These are phyloP conservation scores for Lavandula angustifolia DNA, from an alignment of 257 asterid genomes.

Conservation along the genomic window DNA sequence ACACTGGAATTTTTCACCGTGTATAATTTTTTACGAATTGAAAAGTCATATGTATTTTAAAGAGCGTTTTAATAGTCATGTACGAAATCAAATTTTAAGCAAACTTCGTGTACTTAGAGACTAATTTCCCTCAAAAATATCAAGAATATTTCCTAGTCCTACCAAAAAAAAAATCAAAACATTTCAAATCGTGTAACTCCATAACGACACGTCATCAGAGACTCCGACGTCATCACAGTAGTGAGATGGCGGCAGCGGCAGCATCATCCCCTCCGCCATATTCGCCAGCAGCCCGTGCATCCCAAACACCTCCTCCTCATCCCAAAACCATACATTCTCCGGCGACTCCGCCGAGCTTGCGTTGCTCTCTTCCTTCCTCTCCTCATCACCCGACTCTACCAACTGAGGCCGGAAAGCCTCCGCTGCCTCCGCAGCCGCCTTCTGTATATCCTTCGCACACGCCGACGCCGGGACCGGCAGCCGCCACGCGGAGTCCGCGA, in stretches of 20 bases:
- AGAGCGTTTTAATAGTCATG: too few species aligned
- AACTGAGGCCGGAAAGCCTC: constrained; percentile 44
- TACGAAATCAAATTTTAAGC: too few species aligned
- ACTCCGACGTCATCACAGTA: constrained; percentile 33
- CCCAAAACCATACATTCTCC: constrained; percentile 39
- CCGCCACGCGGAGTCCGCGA: constrained; percentile 67
- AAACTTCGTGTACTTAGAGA: too few species aligned
- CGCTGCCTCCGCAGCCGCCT: constrained; percentile 60
- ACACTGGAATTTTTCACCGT: too few species aligned
- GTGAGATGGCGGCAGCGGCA: constrained; percentile 44
- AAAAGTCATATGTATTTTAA: too few species aligned
- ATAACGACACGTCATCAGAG: constrained; percentile 45
- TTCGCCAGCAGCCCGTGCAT: constrained; percentile 49
- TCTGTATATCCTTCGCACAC: constrained; percentile 55
- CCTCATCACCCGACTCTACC: not conserved
- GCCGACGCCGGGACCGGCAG: constrained; percentile 56
- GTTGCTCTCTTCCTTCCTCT: not conserved
- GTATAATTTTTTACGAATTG: too few species aligned
- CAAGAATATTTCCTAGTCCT: not conserved
- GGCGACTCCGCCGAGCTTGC: not conserved
- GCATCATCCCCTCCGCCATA: constrained; percentile 65
- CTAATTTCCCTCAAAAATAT: too few species aligned
- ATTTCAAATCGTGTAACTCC: constrained; percentile 42
- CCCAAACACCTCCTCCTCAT: constrained; percentile 52
- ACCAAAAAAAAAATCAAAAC: too few species aligned